phyloP scores from a whole-genome alignment of 352 stramenopile species.

The Phytophthora foliorum region DNA sequence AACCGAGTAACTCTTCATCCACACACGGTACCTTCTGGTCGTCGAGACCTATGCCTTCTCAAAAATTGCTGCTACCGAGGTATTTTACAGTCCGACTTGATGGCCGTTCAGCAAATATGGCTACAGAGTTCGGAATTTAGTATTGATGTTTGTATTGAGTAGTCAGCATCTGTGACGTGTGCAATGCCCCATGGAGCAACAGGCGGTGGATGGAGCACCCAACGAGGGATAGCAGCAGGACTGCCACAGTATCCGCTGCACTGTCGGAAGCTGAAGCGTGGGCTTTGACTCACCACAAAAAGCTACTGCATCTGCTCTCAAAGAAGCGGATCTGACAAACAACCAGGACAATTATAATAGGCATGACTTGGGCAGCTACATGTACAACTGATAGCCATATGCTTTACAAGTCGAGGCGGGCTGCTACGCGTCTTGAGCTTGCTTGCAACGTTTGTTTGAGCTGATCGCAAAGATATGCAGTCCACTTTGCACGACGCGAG shows the following conservation, averaged over 20 bases:
- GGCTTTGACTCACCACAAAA: neutral
- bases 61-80: no score
- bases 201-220: constrained; percentile 20
- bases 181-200: constrained; percentile 24
- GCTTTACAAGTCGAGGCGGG: neutral
- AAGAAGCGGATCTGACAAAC: neutral
- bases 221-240: constrained; percentile 2
- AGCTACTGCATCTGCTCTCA: neutral
- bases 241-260: constrained; percentile 19
- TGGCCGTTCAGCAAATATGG: constrained; percentile 16
- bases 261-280: neutral
- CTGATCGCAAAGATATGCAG: constrained; percentile 13
- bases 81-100: constrained; percentile 5
- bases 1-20: constrained; percentile 30
- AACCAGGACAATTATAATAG: neutral
- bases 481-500: neutral
- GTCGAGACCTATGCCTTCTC: constrained; percentile 26
- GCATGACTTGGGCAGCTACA: neutral
- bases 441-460: neutral
- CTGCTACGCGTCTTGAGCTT: neutral
- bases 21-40: constrained; percentile 21
- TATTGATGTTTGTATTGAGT: constrained; percentile 15
- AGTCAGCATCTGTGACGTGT: constrained; percentile 41
- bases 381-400: neutral
- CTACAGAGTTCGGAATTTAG: constrained; percentile 37